phyloP scores from a whole-genome alignment of 2,329 filamentous ascomycete species.

The Beauveria medogensis region DNA sequence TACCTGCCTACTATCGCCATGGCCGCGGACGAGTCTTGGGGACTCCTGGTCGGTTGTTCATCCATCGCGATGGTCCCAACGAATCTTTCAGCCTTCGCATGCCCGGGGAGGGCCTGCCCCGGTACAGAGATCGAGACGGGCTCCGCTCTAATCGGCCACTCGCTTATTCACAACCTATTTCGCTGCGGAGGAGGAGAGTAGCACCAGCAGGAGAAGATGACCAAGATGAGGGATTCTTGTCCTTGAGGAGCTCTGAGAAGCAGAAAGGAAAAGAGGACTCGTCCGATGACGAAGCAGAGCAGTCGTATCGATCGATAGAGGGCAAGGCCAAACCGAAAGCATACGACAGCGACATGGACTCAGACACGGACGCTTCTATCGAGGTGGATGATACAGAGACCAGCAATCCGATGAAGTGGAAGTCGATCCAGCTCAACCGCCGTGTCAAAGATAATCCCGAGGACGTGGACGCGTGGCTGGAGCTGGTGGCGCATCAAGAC shows the following conservation, averaged over 20 bases:
- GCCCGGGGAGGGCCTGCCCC: slow-evolving; percentile 30
- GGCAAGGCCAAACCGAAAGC: slow-evolving; percentile 48
- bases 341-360: slow-evolving; percentile 42
- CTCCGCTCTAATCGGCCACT: slow-evolving; percentile 15
- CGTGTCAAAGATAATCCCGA: slow-evolving; percentile 56
- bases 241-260: slow-evolving; percentile 36
- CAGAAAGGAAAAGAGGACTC: slow-evolving; percentile 32
- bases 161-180: slow-evolving; percentile 33
- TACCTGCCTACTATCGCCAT: slow-evolving; percentile 63
- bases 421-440: slow-evolving; percentile 53
- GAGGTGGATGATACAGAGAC: slow-evolving; percentile 24
- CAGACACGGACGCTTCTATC: slow-evolving; percentile 34
- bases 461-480: slow-evolving; percentile 66
- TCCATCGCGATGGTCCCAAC: slow-evolving; percentile 56
- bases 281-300: slow-evolving; percentile 38
- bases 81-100: slow-evolving; percentile 45
- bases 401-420: slow-evolving; percentile 41
- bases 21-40: slow-evolving; percentile 68
- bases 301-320: slow-evolving; percentile 58
- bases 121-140: slow-evolving; percentile 11
- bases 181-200: slow-evolving; percentile 26
- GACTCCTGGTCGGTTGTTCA: slow-evolving; percentile 46
- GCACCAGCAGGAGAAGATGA: slow-evolving; percentile 11
- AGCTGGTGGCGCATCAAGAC: slow-evolving; percentile 73
- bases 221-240: slow-evolving; percentile 39